Conservation (phyloP, 139 green algal species). For the Eudorina sp. region DNA sequence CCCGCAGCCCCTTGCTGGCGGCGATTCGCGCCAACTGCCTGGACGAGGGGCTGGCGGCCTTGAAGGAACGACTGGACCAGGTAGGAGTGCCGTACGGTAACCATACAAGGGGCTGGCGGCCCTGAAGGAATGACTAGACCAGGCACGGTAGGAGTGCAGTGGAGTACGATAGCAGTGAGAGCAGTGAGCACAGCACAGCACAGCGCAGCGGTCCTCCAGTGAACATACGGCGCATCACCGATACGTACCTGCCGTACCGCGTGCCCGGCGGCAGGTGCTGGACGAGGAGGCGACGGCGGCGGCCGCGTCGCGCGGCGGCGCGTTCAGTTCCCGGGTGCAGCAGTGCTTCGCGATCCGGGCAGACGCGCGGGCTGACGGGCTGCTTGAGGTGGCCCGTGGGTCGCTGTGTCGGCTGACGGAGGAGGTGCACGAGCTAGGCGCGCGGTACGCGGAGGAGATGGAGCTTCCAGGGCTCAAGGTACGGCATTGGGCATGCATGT, state of each 20-base stretch:
- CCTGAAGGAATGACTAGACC: no score
- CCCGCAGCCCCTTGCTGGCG: slow-evolving; percentile 30
- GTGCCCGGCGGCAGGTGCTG: slow-evolving; percentile 46
- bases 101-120: no score
- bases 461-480: slow-evolving; percentile 55
- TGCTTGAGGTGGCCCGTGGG: slow-evolving; percentile 86
- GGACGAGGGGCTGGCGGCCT: slow-evolving; percentile 14
- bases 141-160: no score
- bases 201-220: no score
- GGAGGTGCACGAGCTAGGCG: slow-evolving; percentile 75
- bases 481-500: not conserved
- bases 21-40: slow-evolving; percentile 32
- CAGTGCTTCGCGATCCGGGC: slow-evolving; percentile 76
- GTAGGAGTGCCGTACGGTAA: no score
- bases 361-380: slow-evolving; percentile 65
- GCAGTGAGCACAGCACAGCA: no score
- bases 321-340: slow-evolving; percentile 68
- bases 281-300: slow-evolving; percentile 60
- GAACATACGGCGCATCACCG: no score
- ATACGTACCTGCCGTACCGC: no score
- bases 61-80: slow-evolving; percentile 42
- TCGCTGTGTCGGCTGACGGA: slow-evolving; percentile 88
- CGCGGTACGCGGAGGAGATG: slow-evolving; percentile 58
- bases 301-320: not conserved
- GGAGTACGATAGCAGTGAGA: no score